Evolutionary conservation across 2,329 filamentous ascomycete genomes (phyloP).

Genomic region (Teratosphaeria epicoccoides): DNA sequence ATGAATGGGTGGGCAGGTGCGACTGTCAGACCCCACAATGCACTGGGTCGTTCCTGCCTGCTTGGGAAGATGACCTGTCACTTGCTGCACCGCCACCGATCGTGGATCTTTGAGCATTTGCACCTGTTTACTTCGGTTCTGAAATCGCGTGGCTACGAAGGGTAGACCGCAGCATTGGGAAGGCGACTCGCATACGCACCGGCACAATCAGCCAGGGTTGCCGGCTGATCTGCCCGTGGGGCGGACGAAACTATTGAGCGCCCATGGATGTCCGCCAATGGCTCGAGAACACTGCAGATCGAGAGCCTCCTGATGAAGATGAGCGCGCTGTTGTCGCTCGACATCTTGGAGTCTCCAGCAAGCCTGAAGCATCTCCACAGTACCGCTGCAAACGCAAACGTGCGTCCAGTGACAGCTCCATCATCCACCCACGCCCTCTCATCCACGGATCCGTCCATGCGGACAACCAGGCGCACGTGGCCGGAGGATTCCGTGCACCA

Average conservation of each 20-base stretch:
- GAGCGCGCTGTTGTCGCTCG: constrained; percentile 15
- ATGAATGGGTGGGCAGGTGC: neutral
- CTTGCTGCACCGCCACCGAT: neutral
- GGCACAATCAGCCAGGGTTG: no score
- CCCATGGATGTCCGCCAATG: constrained; percentile 37
- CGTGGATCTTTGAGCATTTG: neutral
- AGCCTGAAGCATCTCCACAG: constrained; percentile 9
- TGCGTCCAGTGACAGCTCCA: constrained; percentile 26
- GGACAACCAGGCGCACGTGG: constrained; percentile 3
- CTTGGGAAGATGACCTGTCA: neutral
- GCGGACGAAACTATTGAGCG: neutral
- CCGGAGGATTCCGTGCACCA: neutral
- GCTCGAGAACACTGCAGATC: constrained; percentile 32
- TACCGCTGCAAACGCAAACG: constrained; percentile 25
- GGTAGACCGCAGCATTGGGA: neutral
- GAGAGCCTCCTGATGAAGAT: constrained; percentile 21
- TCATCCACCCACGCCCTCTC: constrained; percentile 5
- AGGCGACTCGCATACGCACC: neutral
- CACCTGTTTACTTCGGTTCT: neutral
- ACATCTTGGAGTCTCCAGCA: constrained; percentile 15
- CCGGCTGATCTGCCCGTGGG: no score
- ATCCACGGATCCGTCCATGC: constrained; percentile 2
- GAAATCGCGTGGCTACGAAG: no score
- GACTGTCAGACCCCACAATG: neutral
- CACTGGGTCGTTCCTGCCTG: neutral